Evolutionary conservation across 2,329 filamentous ascomycete genomes (phyloP).

Genomic region (Aspergillus sclerotialis): DNA sequence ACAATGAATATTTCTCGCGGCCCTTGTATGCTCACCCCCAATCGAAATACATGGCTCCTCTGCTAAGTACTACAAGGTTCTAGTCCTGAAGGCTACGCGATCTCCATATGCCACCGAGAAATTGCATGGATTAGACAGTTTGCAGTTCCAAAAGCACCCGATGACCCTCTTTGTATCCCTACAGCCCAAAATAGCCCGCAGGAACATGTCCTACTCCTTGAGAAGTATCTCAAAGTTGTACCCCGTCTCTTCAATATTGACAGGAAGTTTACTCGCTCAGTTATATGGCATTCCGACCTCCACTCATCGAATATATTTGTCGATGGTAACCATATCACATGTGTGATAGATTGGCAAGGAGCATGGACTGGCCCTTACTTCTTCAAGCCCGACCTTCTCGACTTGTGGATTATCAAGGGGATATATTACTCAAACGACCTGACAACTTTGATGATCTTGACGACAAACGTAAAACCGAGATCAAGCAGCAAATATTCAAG

Average conservation of each 20-base stretch:
- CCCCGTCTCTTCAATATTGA: slow-evolving; percentile 22
- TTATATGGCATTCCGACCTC: slow-evolving; percentile 35
- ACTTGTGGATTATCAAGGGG: slow-evolving; percentile 14
- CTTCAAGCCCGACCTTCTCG: slow-evolving; percentile 13
- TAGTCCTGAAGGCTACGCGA: slow-evolving; percentile 23
- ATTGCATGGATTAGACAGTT: slow-evolving; percentile 27
- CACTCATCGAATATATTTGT: slow-evolving; percentile 34
- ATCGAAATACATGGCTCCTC: slow-evolving; percentile 1
- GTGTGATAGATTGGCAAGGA: slow-evolving; percentile 38
- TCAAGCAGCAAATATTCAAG: slow-evolving; percentile 11
- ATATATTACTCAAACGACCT: slow-evolving; percentile 14
- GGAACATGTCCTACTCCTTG: slow-evolving; percentile 24
- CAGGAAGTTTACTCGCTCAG: slow-evolving; percentile 15
- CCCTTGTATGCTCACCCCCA: slow-evolving; percentile 25
- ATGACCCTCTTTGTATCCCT: slow-evolving; percentile 16
- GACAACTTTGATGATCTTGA: slow-evolving; percentile 14
- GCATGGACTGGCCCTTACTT: slow-evolving; percentile 19
- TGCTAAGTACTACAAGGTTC: slow-evolving; percentile 18
- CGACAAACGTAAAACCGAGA: slow-evolving; percentile 7
- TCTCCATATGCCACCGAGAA: slow-evolving; percentile 24
- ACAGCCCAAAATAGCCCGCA: slow-evolving; percentile 18
- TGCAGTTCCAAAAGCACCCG: slow-evolving; percentile 13
- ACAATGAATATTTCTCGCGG: slow-evolving; percentile 28
- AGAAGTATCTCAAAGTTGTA: slow-evolving; percentile 21
- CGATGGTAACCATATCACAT: slow-evolving; percentile 25